Conservation (phyloP, 495 filamentous ascomycete species). For the Aspergillus sclerotiicarbonarius region DNA sequence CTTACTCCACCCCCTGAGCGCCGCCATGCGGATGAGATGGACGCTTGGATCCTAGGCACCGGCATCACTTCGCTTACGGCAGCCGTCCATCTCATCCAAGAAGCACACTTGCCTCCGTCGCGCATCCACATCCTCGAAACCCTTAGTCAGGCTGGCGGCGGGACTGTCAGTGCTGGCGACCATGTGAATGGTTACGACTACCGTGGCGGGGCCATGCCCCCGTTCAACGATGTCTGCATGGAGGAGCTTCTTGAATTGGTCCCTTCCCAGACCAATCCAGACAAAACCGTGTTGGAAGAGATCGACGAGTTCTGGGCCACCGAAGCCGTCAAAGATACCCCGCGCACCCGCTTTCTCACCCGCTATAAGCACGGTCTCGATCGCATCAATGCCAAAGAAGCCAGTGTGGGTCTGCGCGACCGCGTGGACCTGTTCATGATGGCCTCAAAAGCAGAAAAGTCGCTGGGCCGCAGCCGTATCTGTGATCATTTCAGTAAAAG, state of each 20-base stretch:
- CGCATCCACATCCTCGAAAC: conserved; percentile 45
- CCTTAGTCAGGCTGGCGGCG: conserved; percentile 27
- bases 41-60: conserved; percentile 37
- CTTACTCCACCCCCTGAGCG: neutral
- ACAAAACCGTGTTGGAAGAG: conserved; percentile 28
- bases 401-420: conserved; percentile 26
- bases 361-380: conserved; percentile 9
- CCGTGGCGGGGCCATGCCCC: conserved; percentile 35
- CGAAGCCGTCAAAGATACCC: conserved; percentile 2
- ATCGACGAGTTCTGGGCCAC: conserved; percentile 24
- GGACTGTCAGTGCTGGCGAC: conserved; percentile 33
- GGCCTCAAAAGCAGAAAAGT: conserved; percentile 29
- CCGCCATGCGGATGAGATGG: conserved; percentile 13
- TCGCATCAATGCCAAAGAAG: conserved; percentile 8
- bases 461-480: conserved; percentile 33
- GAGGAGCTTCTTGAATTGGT: conserved; percentile 36
- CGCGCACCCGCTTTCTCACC: conserved; percentile 20
- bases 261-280: conserved; percentile 26
- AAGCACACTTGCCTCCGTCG: conserved; percentile 38
- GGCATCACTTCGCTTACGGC: conserved; percentile 43
- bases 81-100: conserved; percentile 41
- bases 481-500: conserved; percentile 31
- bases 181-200: conserved; percentile 39
- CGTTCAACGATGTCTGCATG: conserved; percentile 36
- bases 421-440: conserved; percentile 33